Base-by-base conservation (phyloP, 2,329 filamentous ascomycete species). In the Juglanconis juglandina region DNA sequence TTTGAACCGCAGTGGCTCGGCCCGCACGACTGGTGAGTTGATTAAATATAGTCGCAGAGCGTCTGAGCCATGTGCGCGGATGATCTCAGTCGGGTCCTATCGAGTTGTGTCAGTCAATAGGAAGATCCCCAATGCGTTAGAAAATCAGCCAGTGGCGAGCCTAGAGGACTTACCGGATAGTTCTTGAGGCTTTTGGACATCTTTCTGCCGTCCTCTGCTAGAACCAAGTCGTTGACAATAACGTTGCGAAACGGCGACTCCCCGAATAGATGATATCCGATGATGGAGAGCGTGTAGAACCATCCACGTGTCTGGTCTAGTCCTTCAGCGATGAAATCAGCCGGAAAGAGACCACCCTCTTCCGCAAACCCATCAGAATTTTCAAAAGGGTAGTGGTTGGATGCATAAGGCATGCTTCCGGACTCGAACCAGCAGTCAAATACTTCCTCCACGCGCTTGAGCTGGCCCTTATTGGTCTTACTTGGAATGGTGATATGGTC, bases 381-480 rank as follows among this genome's bases (percentile, higher is more conserved):
- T 75, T 94, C 90, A 71, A 97, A 97, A 6, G 93, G 93, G 71
- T 96, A 97, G 73, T 97, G 93, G 64, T 90, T 86, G 66, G 89
- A 92, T 47, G 91, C 90, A 71, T 96, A 97, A 2, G 93, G 93
- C 93, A 97, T 97, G 71, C 90, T 93, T 63, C 93, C 93, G 48
- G 92, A 96, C 75, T 97, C 93, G 65, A 96, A 96, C 92, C 93
- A 97, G 72, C 93, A 97, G 76, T 97, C 93, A 68, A 97, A 96
- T 4, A 97, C 91, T 72, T 96, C 92, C 55, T 92, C 88, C 8
- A 95, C 83, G 66, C 93, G 87, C 68, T 83, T 87, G 64, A 97
- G 78, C 14, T 83, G 81, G 24, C 92, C 93, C 71, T 94, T 96
- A 67, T 93, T 92, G 76, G 88, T 83, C 75, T 91, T 90, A 72